A percentile compares a stretch with the other conserved stretches of the same genome.
phyloP scores from a whole-genome alignment of 768 basidiomycete genomes.

The Coprinopsis sp. region DNA sequence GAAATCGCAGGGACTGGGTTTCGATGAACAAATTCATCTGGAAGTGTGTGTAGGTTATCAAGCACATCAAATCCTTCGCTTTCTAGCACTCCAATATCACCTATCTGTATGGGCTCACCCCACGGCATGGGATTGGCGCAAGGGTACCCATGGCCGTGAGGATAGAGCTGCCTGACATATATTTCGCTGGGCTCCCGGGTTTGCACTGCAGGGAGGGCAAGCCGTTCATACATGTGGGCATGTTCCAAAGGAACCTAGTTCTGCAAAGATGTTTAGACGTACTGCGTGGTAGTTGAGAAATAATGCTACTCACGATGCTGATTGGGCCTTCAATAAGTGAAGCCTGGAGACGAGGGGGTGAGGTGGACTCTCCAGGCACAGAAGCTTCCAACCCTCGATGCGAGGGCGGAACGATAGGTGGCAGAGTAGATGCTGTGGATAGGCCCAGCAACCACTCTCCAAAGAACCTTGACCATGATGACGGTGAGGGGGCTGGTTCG shows the following conservation, averaged over 20 bases:
- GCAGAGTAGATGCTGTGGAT: too few species aligned
- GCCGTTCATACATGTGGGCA: background rate
- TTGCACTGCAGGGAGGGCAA: background rate
- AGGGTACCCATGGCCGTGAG: background rate
- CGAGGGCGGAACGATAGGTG: too few species aligned
- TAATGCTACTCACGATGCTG: too few species aligned
- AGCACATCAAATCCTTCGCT: background rate
- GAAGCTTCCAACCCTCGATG: too few species aligned
- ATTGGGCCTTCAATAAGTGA: too few species aligned
- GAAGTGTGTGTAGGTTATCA: background rate
- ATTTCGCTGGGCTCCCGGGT: background rate
- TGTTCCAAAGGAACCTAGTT: background rate
- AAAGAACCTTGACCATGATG: too few species aligned
- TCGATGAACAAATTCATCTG: background rate
- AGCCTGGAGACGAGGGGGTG: too few species aligned
- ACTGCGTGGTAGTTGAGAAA: too few species aligned
- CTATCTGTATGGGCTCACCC: background rate
- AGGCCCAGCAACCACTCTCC: too few species aligned
- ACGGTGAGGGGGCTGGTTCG: too few species aligned
- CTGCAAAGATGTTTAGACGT: too few species aligned
- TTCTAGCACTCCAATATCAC: background rate
- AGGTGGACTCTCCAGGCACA: too few species aligned
- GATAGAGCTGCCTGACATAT: background rate
- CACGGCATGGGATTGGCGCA: background rate
- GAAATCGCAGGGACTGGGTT: background rate